phyloP scores from a whole-genome alignment of 2,329 filamentous ascomycete genomes.

The Alternaria arbusti region DNA sequence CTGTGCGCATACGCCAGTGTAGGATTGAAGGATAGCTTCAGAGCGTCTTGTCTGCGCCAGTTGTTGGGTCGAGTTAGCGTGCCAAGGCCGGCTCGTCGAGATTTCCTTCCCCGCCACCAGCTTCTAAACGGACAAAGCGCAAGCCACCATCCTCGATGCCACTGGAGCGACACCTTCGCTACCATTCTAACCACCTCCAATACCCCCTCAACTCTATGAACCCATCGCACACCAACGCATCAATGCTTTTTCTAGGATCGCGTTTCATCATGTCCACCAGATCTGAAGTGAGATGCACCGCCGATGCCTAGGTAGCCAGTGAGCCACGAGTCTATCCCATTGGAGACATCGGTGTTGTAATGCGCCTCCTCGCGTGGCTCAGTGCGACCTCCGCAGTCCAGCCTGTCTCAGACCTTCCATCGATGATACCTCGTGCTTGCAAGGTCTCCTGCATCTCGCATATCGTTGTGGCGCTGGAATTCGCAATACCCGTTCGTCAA shows the following conservation, averaged over 20 bases:
- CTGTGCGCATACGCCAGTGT: background rate
- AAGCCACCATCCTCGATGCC: background rate
- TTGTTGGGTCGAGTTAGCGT: slow-evolving; percentile 6
- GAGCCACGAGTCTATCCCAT: background rate
- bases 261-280: slow-evolving; percentile 7
- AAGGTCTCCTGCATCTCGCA: background rate
- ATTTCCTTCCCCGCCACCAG: slow-evolving; percentile 4
- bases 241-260: slow-evolving; percentile 4
- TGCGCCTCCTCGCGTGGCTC: background rate
- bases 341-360: background rate
- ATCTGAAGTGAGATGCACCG: background rate
- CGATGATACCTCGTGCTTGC: background rate
- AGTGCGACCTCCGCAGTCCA: background rate
- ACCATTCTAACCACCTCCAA: background rate
- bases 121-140: background rate
- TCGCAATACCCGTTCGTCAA: slow-evolving; percentile 2
- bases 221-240: background rate
- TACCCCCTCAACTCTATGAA: background rate
- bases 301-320: background rate
- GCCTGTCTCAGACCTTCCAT: background rate
- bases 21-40: background rate
- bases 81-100: background rate
- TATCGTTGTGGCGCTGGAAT: background rate
- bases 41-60: background rate
- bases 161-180: background rate